Evolutionary conservation across 306 rosid species (phyloP).

Genomic region (Quillaja saponaria): DNA sequence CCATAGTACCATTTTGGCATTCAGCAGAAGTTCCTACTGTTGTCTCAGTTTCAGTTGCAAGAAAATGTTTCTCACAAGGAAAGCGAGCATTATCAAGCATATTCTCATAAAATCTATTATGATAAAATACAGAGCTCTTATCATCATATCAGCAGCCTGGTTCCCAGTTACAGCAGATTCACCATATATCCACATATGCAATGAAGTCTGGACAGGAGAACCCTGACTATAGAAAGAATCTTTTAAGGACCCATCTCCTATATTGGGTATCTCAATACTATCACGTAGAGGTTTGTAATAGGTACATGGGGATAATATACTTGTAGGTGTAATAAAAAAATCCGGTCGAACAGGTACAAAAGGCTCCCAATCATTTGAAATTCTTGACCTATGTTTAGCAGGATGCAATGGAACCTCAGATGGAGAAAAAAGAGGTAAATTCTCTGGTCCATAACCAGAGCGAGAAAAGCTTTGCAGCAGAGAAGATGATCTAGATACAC

Average conservation of each 20-base stretch:
- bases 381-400: constrained; percentile 44
- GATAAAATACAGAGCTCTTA: constrained; percentile 79
- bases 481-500: constrained; percentile 35
- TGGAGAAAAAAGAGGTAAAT: constrained; percentile 36
- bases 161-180: constrained; percentile 50
- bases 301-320: constrained; percentile 50
- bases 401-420: constrained; percentile 36
- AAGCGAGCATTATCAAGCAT: constrained; percentile 39
- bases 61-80: constrained; percentile 48
- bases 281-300: constrained; percentile 72
- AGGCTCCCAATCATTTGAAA: constrained; percentile 83
- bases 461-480: constrained; percentile 41
- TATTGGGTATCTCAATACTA: constrained; percentile 71
- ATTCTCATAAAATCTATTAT: constrained; percentile 51
- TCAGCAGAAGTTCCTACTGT: constrained; percentile 52
- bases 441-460: constrained; percentile 48
- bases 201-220: constrained; percentile 42
- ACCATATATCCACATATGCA: constrained; percentile 37
- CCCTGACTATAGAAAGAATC: constrained; percentile 54
- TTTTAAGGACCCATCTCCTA: constrained; percentile 58
- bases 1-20: constrained; percentile 46
- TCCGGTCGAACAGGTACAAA: constrained; percentile 89
- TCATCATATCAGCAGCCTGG: constrained; percentile 55
- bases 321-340: constrained; percentile 60
- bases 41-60: constrained; percentile 56